These are phyloP conservation scores for Cicer chorassanicum DNA, from an alignment of 306 rosid genomes.

Conservation along the genomic window DNA sequence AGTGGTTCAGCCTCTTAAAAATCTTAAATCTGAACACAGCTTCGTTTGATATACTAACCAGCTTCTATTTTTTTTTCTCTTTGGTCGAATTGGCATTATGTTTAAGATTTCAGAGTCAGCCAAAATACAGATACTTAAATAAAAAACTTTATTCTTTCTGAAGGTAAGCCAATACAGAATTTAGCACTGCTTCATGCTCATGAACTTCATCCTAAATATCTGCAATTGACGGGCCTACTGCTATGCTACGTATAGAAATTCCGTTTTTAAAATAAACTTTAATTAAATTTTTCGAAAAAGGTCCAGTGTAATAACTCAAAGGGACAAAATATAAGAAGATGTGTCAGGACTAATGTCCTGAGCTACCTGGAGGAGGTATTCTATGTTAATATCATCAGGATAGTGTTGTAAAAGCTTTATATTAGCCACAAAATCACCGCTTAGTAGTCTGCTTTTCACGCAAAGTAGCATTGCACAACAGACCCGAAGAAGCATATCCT, in stretches of 20 bases:
- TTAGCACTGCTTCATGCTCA: background rate
- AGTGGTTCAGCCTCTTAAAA: too few relatives aligned
- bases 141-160: background rate
- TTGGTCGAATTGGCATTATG: background rate
- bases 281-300: slow-evolving; percentile 23
- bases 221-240: background rate
- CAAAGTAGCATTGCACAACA: slow-evolving; percentile 88
- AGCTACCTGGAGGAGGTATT: slow-evolving; percentile 75
- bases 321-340: slow-evolving; percentile 57
- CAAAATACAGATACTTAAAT: background rate
- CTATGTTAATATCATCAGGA: slow-evolving; percentile 68
- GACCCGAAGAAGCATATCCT: slow-evolving; percentile 85
- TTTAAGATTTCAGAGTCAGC: background rate
- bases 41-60: background rate
- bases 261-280: slow-evolving; percentile 20
- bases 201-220: slow-evolving; percentile 23
- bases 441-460: slow-evolving; percentile 61
- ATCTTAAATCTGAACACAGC: background rate
- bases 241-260: slow-evolving; percentile 9
- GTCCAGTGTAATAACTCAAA: slow-evolving; percentile 35
- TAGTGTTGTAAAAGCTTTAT: slow-evolving; percentile 75
- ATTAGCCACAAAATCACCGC: slow-evolving; percentile 78
- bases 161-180: background rate
- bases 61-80: background rate
- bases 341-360: slow-evolving; percentile 67